A percentile compares a stretch with the other conserved stretches of the same genome.
Evolutionary conservation across 2,329 filamentous ascomycete genomes (phyloP).

Genomic region (Penicillium sclerotigenum): DNA sequence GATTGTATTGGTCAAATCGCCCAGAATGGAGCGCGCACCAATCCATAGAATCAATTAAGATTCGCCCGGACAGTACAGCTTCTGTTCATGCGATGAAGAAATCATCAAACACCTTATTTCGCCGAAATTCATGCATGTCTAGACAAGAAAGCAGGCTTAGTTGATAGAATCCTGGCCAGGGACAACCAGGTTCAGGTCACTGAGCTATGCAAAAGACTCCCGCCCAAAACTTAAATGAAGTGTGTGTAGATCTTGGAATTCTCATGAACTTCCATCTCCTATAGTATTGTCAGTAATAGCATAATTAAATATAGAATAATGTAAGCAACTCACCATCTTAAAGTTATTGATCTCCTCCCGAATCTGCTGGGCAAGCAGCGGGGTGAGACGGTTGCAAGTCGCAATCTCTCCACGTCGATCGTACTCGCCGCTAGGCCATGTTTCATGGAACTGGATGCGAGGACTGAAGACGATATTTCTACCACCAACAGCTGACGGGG

Average conservation of each 20-base stretch:
- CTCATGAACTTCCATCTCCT: constrained; percentile 99
- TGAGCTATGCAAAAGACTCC: constrained; percentile 25
- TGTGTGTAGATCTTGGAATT: constrained; percentile 99
- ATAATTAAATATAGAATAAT: neutral
- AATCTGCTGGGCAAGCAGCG: constrained; percentile 96
- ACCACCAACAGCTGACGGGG: constrained; percentile 55
- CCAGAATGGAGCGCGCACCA: neutral
- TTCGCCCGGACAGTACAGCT: neutral
- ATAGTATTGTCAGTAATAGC: constrained; percentile 39
- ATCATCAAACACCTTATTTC: constrained; percentile 22
- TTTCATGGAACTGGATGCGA: constrained; percentile 91
- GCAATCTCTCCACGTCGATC: constrained; percentile 94
- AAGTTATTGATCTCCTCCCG: constrained; percentile 99
- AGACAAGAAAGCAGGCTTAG: constrained; percentile 21
- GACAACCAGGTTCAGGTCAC: constrained; percentile 9
- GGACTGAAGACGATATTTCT: constrained; percentile 76
- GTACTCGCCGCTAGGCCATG: constrained; percentile 93
- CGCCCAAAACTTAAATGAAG: constrained; percentile 74
- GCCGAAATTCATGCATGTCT: constrained; percentile 27
- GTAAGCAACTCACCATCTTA: constrained; percentile 77
- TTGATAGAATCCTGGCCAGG: neutral
- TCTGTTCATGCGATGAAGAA: neutral
- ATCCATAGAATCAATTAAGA: neutral
- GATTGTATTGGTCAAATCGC: constrained; percentile 1
- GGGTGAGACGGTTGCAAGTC: constrained; percentile 95